A percentile compares a stretch with the other conserved stretches of the same genome.
These are phyloP conservation scores for Diaporthe citriasiana DNA, from an alignment of 2,329 filamentous ascomycete species.

Conservation along the genomic window DNA sequence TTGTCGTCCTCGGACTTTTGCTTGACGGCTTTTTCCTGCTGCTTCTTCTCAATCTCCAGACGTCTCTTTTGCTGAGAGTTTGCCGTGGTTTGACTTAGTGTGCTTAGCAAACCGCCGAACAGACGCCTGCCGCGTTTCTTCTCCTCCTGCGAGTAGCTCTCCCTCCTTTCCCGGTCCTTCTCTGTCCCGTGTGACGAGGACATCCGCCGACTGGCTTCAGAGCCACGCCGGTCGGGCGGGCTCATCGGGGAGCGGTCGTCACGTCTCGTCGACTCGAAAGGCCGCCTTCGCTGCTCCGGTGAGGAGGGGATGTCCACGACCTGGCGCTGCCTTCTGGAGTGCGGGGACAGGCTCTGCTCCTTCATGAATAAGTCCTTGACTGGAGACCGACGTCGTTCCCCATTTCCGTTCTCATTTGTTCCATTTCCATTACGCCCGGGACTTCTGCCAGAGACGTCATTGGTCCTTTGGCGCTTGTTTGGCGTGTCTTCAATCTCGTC, in stretches of 20 bases:
- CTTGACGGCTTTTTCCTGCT: slow-evolving; percentile 80
- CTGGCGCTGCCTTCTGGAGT: neutral
- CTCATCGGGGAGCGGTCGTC: slow-evolving; percentile 20
- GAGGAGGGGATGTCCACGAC: neutral
- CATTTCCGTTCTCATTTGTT: slow-evolving; percentile 1
- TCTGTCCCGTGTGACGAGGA: slow-evolving; percentile 18
- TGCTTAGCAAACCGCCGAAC: slow-evolving; percentile 85
- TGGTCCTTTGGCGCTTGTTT: slow-evolving; percentile 36
- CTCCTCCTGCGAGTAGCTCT: slow-evolving; percentile 75
- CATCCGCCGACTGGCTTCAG: slow-evolving; percentile 40
- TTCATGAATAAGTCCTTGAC: neutral
- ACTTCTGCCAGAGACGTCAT: neutral
- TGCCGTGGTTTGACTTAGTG: slow-evolving; percentile 79
- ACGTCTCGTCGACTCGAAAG: neutral
- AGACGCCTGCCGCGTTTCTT: slow-evolving; percentile 87
- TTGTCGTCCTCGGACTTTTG: slow-evolving; percentile 80
- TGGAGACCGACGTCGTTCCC: neutral
- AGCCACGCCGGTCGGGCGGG: slow-evolving; percentile 34
- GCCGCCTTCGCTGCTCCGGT: slow-evolving; percentile 23
- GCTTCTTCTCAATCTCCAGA: slow-evolving; percentile 85
- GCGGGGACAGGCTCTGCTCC: slow-evolving; percentile 1
- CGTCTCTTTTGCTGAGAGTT: slow-evolving; percentile 76
- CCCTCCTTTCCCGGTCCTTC: slow-evolving; percentile 53
- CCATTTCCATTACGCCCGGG: neutral
- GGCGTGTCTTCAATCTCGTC: slow-evolving; percentile 32